These are phyloP conservation scores for Aureobasidium lini DNA, from an alignment of 2,329 filamentous ascomycete genomes.

Conservation along the genomic window DNA sequence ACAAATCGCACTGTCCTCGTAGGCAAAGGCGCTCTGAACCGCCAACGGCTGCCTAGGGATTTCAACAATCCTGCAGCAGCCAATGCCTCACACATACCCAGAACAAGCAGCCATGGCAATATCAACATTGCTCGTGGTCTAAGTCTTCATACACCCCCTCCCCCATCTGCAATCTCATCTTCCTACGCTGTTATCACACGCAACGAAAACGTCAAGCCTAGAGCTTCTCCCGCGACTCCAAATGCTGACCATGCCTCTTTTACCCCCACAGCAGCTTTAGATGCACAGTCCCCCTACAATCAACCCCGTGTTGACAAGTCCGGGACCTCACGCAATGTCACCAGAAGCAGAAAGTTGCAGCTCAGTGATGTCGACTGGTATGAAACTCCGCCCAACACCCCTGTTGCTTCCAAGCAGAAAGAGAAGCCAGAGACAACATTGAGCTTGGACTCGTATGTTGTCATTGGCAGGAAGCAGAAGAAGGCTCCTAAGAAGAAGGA, in stretches of 20 bases:
- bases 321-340: slow-evolving; percentile 60
- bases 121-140: slow-evolving; percentile 1
- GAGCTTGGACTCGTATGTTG: slow-evolving; percentile 25
- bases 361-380: slow-evolving; percentile 98
- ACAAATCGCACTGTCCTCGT: slow-evolving; percentile 41
- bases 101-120: slow-evolving; percentile 11
- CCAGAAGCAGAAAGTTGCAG: slow-evolving; percentile 83
- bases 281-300: slow-evolving; percentile 32
- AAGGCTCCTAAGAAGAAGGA: neutral
- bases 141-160: slow-evolving; percentile 9
- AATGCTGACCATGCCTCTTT: slow-evolving; percentile 7
- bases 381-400: slow-evolving; percentile 18
- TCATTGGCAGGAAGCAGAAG: slow-evolving; percentile 17
- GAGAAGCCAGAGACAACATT: slow-evolving; percentile 16
- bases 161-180: slow-evolving; percentile 2
- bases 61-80: slow-evolving; percentile 23
- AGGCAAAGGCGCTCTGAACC: slow-evolving; percentile 27
- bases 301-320: slow-evolving; percentile 48
- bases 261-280: slow-evolving; percentile 3
- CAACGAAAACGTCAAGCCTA: slow-evolving; percentile 5
- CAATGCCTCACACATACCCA: neutral
- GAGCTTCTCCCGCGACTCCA: neutral
- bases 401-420: slow-evolving; percentile 16
- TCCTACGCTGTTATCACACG: neutral
- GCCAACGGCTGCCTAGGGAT: slow-evolving; percentile 17